phyloP scores from a whole-genome alignment of 352 stramenopile genomes.

The Phytophthora ohioensis region DNA sequence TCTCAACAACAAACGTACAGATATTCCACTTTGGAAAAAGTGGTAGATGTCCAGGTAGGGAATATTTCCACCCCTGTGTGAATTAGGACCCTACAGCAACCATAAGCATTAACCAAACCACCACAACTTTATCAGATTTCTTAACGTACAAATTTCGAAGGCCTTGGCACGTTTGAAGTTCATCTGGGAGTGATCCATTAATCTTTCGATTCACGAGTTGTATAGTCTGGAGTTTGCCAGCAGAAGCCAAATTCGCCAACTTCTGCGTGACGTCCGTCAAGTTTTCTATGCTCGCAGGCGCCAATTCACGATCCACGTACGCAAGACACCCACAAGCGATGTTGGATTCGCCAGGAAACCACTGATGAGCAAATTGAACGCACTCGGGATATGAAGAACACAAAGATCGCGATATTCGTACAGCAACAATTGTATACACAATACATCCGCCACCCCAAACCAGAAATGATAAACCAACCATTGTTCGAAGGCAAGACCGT shows the following conservation, averaged over 20 bases:
- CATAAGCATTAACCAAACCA: background rate
- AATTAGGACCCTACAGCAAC: conserved; percentile 38
- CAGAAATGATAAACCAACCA: conserved; percentile 22
- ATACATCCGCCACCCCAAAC: background rate
- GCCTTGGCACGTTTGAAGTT: conserved; percentile 20
- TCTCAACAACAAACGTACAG: conserved; percentile 35
- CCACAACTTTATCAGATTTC: background rate
- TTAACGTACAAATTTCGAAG: conserved; percentile 44
- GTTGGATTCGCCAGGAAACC: background rate
- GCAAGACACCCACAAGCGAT: conserved; percentile 33
- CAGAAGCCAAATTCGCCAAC: conserved; percentile 27
- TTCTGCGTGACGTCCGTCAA: conserved; percentile 30
- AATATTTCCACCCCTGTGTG: conserved; percentile 38
- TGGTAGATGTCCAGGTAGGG: conserved; percentile 31
- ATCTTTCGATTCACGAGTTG: conserved; percentile 43
- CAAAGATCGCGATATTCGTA: conserved; percentile 10
- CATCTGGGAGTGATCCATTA: conserved; percentile 36
- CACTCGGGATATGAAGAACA: conserved; percentile 28
- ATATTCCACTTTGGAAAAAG: conserved; percentile 46
- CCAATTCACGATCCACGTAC: conserved; percentile 42
- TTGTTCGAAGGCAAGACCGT: too few species aligned
- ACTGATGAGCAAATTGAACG: conserved; percentile 23
- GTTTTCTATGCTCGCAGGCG: conserved; percentile 17
- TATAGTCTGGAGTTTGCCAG: conserved; percentile 34
- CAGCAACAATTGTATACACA: conserved; percentile 28